phyloP scores from a whole-genome alignment of 2,329 filamentous ascomycete genomes.

The Endocalyx cinctus region DNA sequence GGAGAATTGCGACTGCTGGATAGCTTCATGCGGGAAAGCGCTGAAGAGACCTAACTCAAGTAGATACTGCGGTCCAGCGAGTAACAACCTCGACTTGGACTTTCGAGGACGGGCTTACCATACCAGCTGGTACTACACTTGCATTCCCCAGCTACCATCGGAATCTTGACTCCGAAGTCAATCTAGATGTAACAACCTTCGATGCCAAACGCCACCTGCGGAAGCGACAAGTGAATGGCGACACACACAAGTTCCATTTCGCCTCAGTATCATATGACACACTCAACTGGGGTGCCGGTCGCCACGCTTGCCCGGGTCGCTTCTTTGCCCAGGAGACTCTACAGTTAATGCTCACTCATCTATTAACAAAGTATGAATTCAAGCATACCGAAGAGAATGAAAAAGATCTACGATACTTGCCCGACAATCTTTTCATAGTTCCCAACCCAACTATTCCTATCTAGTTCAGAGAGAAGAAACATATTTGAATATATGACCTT shows the following conservation, averaged over 20 bases:
- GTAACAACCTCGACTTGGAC: conserved; percentile 1
- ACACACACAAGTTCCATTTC: conserved; percentile 10
- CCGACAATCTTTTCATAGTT: conserved; percentile 2
- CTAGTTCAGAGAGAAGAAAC: too few species aligned
- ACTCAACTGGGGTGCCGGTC: conserved; percentile 11
- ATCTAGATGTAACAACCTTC: conserved; percentile 4
- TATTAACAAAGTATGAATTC: conserved; percentile 14
- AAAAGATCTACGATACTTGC: conserved; percentile 4
- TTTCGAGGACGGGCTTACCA: conserved; percentile 3
- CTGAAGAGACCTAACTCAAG: too few species aligned
- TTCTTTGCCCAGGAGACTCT: conserved; percentile 11
- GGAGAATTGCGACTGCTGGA: conserved; percentile 2
- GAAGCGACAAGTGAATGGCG: conserved; percentile 3
- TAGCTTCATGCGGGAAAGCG: conserved; percentile 3
- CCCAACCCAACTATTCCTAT: too few species aligned
- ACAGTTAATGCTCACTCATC: conserved; percentile 12
- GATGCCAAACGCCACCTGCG: conserved; percentile 7
- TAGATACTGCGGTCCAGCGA: conserved; percentile 5
- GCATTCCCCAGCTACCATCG: conserved; percentile 5
- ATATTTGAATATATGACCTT: too few species aligned
- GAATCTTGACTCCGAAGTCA: conserved; percentile 5
- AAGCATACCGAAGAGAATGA: conserved; percentile 5
- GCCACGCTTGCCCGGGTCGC: conserved; percentile 18
- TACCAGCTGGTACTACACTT: conserved; percentile 1
- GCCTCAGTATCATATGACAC: conserved; percentile 11